Evolutionary conservation across 2,329 filamentous ascomycete species (phyloP).

Genomic region (Pseudophaeomoniella oleicola): DNA sequence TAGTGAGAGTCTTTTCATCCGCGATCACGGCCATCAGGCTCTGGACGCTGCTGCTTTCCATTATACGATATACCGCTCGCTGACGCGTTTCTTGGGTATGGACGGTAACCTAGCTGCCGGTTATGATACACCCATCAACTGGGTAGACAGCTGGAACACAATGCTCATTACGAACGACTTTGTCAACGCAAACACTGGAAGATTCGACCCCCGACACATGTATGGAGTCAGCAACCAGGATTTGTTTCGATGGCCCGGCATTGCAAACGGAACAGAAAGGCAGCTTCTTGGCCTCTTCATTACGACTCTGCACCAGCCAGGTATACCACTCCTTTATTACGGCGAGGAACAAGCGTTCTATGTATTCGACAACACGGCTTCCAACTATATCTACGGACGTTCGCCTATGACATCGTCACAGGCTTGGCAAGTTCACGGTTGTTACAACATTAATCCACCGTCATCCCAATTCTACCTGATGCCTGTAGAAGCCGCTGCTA

Average conservation of each 20-base stretch:
- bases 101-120: conserved; percentile 41
- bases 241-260: conserved; percentile 48
- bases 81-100: conserved; percentile 46
- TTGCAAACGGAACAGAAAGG: conserved; percentile 41
- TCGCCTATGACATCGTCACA: conserved; percentile 46
- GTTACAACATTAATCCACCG: conserved; percentile 35
- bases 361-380: conserved; percentile 47
- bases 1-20: conserved; percentile 33
- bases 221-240: conserved; percentile 53
- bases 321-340: conserved; percentile 46
- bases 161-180: conserved; percentile 46
- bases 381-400: conserved; percentile 51
- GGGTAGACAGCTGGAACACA: conserved; percentile 39
- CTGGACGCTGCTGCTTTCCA: conserved; percentile 49
- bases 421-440: conserved; percentile 52
- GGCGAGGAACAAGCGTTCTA: conserved; percentile 55
- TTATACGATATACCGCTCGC: conserved; percentile 48
- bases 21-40: conserved; percentile 29
- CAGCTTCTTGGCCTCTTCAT: conserved; percentile 45
- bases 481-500: conserved; percentile 37
- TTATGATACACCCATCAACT: conserved; percentile 40
- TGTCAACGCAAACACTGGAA: conserved; percentile 43
- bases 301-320: conserved; percentile 44
- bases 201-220: conserved; percentile 50
- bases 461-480: conserved; percentile 43